A percentile compares a stretch with the other conserved stretches of the same genome.
Evolutionary conservation across 306 rosid genomes (phyloP).

Genomic region (Trifolium dubium): DNA sequence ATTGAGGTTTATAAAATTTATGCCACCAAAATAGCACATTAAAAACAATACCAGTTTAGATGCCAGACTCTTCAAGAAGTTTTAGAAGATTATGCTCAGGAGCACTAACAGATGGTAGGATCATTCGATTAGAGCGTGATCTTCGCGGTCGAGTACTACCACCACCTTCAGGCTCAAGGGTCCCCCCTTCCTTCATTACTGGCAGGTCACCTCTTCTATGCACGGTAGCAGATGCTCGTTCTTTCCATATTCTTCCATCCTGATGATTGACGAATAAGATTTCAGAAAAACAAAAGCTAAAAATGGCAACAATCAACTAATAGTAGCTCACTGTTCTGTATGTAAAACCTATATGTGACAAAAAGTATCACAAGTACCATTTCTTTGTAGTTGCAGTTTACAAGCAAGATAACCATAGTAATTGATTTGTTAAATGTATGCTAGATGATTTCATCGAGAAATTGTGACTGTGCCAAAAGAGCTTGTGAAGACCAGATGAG

Average conservation of each 20-base stretch:
- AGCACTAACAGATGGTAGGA: slow-evolving; percentile 92
- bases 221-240: slow-evolving; percentile 75
- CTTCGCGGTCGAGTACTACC: slow-evolving; percentile 52
- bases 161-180: slow-evolving; percentile 54
- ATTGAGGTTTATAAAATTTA: slow-evolving; percentile 35
- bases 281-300: slow-evolving; percentile 35
- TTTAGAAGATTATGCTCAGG: slow-evolving; percentile 84
- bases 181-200: slow-evolving; percentile 70
- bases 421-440: neutral
- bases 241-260: slow-evolving; percentile 99
- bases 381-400: neutral
- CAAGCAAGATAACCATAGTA: neutral
- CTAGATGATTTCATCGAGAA: neutral
- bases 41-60: slow-evolving; percentile 54
- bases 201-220: slow-evolving; percentile 77
- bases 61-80: slow-evolving; percentile 90
- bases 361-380: neutral
- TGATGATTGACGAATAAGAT: slow-evolving; percentile 45
- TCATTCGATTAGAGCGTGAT: slow-evolving; percentile 60
- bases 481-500: neutral
- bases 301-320: neutral
- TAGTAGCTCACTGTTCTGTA: neutral
- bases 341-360: neutral
- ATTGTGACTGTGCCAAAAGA: neutral
- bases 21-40: slow-evolving; percentile 37